These are phyloP conservation scores for Citrus australasica DNA, from an alignment of 345 rosid genomes.

Conservation along the genomic window DNA sequence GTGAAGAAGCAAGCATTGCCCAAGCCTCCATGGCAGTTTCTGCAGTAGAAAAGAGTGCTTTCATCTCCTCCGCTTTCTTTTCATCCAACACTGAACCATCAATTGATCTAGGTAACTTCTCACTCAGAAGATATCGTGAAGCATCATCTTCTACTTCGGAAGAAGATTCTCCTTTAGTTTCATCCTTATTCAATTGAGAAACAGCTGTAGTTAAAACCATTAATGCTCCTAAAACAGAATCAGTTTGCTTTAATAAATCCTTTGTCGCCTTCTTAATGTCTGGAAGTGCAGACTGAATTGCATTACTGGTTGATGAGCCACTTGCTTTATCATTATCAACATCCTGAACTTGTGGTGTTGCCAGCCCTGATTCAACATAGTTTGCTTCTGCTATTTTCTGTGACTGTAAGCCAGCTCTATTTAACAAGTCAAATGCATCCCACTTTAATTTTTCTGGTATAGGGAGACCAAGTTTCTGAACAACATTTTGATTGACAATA, in stretches of 20 bases:
- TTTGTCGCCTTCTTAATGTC: conserved; percentile 74
- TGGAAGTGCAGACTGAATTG: conserved; percentile 61
- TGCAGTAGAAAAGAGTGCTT: conserved; percentile 69
- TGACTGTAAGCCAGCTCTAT: conserved; percentile 67
- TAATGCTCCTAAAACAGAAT: conserved; percentile 81
- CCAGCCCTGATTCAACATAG: conserved; percentile 89
- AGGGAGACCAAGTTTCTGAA: conserved; percentile 65
- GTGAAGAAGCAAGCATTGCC: conserved; percentile 97
- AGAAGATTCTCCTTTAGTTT: conserved; percentile 17
- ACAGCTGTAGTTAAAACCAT: conserved; percentile 79
- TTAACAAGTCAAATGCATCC: conserved; percentile 72
- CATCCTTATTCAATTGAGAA: conserved; percentile 63
- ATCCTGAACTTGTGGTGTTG: conserved; percentile 47
- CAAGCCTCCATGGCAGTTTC: conserved; percentile 99
- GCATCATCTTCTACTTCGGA: conserved; percentile 16
- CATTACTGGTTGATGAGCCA: conserved; percentile 24
- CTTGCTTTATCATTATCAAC: conserved; percentile 36
- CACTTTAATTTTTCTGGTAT: conserved; percentile 64
- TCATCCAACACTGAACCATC: conserved; percentile 44
- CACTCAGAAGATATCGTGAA: conserved; percentile 24
- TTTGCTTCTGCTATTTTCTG: conserved; percentile 66
- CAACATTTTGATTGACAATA: conserved; percentile 57
- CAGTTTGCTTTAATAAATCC: conserved; percentile 81
- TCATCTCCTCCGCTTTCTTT: conserved; percentile 87
- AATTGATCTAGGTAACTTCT: conserved; percentile 35